A percentile compares a stretch with the other conserved stretches of the same genome.
phyloP scores from a whole-genome alignment of 108 stramenopile genomes.

The Mayamaea pseudoterrestris region DNA sequence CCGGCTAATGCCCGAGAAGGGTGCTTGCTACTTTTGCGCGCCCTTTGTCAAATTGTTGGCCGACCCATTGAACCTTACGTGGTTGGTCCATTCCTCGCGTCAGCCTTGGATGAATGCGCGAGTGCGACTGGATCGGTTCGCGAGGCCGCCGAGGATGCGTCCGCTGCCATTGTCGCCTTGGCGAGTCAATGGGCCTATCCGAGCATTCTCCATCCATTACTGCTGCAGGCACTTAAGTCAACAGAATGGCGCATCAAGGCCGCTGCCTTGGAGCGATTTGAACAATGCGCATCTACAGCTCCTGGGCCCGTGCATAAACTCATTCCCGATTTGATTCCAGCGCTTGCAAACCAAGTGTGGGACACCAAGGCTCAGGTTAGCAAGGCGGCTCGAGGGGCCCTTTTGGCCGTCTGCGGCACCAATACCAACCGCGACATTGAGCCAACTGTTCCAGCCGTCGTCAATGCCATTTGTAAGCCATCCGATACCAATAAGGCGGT shows the following conservation, averaged over 20 bases:
- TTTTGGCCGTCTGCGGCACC: slow-evolving; percentile 72
- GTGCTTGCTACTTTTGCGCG: slow-evolving; percentile 59
- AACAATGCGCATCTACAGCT: slow-evolving; percentile 47
- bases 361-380: slow-evolving; percentile 91
- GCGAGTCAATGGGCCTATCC: slow-evolving; percentile 62
- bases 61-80: slow-evolving; percentile 63
- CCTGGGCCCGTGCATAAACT: slow-evolving; percentile 47
- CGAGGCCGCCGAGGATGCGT: slow-evolving; percentile 72
- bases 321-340: slow-evolving; percentile 82
- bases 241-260: slow-evolving; percentile 81
- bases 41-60: slow-evolving; percentile 64
- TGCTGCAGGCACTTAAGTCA: slow-evolving; percentile 57
- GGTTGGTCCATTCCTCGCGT: slow-evolving; percentile 62
- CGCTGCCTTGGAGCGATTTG: slow-evolving; percentile 54
- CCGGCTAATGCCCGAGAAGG: slow-evolving; percentile 78
- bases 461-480: slow-evolving; percentile 84
- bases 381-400: slow-evolving; percentile 63
- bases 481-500: slow-evolving; percentile 84
- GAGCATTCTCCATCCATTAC: slow-evolving; percentile 48
- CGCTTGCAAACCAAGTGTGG: slow-evolving; percentile 72
- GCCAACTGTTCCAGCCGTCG: slow-evolving; percentile 81
- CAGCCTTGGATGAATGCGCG: slow-evolving; percentile 73
- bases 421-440: slow-evolving; percentile 77
- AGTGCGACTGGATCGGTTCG: slow-evolving; percentile 47
- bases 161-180: slow-evolving; percentile 41